A percentile compares a stretch with the other conserved stretches of the same genome.
Evolutionary conservation across 2,329 filamentous ascomycete species (phyloP).

Genomic region (Hypoxylon sp.): DNA sequence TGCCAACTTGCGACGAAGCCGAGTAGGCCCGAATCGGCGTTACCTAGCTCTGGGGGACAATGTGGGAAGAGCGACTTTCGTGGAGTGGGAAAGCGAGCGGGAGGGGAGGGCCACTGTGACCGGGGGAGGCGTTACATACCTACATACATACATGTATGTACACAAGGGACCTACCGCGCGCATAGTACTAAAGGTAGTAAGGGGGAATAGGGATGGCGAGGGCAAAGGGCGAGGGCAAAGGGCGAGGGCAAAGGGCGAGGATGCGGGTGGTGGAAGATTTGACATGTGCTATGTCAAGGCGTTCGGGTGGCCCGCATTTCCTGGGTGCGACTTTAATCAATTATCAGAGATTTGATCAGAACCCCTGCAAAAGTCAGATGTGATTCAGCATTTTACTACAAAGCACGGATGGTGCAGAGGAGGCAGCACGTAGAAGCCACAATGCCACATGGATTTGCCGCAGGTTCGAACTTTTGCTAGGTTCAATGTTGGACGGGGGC

Average conservation of each 20-base stretch:
- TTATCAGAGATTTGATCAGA: constrained; percentile 41
- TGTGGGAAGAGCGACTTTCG: constrained; percentile 17
- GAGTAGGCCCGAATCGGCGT: constrained; percentile 44
- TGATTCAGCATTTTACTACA: constrained; percentile 26
- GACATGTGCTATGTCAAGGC: constrained; percentile 35
- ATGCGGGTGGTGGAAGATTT: constrained; percentile 24
- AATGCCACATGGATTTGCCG: constrained; percentile 44
- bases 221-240: not conserved
- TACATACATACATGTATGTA: too few relatives aligned
- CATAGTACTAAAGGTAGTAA: constrained; percentile 4
- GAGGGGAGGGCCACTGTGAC: constrained; percentile 8
- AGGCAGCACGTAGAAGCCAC: constrained; percentile 32
- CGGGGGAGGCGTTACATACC: constrained; percentile 1
- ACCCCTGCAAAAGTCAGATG: constrained; percentile 29
- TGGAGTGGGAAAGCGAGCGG: constrained; percentile 1
- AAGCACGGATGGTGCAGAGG: not conserved
- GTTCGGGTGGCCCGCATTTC: constrained; percentile 28
- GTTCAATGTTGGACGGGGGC: not conserved
- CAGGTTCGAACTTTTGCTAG: constrained; percentile 17
- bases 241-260: not conserved
- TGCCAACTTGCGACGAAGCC: constrained; percentile 20
- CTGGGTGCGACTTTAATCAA: constrained; percentile 44
- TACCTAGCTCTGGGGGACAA: constrained; percentile 10
- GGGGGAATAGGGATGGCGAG: not conserved
- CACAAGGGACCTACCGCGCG: constrained; percentile 1